phyloP scores from a whole-genome alignment of 2,329 filamentous ascomycete species.

The Colletotrichum melonis region DNA sequence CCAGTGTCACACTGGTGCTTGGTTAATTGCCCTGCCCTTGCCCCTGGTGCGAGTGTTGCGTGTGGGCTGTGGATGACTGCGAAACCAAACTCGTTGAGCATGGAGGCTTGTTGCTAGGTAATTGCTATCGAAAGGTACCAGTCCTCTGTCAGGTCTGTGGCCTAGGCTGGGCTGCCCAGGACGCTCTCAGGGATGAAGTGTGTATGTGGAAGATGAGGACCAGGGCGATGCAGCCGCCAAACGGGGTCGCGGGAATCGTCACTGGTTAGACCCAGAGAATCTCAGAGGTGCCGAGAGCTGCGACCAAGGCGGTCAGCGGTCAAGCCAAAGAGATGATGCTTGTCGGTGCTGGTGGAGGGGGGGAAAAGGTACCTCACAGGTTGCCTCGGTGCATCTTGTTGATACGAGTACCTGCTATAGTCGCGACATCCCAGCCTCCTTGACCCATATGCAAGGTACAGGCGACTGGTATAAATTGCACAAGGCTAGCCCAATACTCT shows the following conservation, averaged over 20 bases:
- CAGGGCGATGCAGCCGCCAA: background rate
- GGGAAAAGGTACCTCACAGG: slow-evolving; percentile 1
- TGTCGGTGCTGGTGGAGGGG: background rate
- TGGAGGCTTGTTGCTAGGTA: background rate
- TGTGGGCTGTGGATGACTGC: background rate
- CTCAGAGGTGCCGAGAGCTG: background rate
- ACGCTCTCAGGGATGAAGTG: background rate
- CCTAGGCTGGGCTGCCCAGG: slow-evolving; percentile 8
- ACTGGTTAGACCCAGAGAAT: background rate
- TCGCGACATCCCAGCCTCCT: slow-evolving; percentile 30
- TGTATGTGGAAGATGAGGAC: background rate
- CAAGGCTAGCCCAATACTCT: slow-evolving; percentile 30
- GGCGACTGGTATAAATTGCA: slow-evolving; percentile 32
- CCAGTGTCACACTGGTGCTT: background rate
- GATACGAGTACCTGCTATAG: slow-evolving; percentile 22
- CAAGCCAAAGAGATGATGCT: background rate
- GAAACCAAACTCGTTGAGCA: background rate
- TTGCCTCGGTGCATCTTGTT: background rate
- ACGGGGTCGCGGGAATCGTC: background rate
- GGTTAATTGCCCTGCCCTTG: background rate
- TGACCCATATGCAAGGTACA: slow-evolving; percentile 34
- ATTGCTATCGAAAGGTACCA: too few relatives aligned
- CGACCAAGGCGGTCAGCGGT: slow-evolving; percentile 6
- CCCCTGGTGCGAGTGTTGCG: background rate
- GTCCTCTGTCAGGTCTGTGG: background rate